Base-by-base conservation (phyloP, 345 rosid genomes). In the Arabis alpina region DNA sequence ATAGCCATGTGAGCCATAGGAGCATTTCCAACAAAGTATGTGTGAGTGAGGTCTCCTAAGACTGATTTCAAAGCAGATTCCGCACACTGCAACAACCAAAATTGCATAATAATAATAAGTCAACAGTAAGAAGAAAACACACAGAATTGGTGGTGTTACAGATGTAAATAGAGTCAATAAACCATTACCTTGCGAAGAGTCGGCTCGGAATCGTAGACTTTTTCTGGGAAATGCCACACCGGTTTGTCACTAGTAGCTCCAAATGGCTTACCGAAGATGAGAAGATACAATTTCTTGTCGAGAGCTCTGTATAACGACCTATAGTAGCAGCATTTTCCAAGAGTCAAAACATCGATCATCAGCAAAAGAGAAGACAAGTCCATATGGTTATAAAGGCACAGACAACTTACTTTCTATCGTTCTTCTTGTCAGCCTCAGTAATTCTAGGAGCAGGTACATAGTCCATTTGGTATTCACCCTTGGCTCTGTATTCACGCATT, bases 211-310 rank as follows among this genome's bases (percentile, higher is more conserved):
- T 87, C 89, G 2, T 89, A 88, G 30, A 87, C 79, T 77, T 94
- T 91, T 69, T 91, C 93, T 0, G 98, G 99, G 77, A 94, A 91
- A 82, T 91, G 99, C 99, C 99, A 94, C 59, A 79, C 84, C 1
- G 93, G 91, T 58, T 85, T 73, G 68, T 76, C 84, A 52, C 54
- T 70, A 25, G 92, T 80, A 78, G 93, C 81, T 64, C 88, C 85
- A 50, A 50, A 75, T 19, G 86, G 24, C 28, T 83, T 80, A 27
- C 99, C 90, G 54, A 80, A 86, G 53, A 94, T 72, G 72, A 94
- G 87, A 75, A 94, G 97, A 77, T 89, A 94, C 63, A 91, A 76
- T 37, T 93, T 85, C 72, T 87, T 81, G 82, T 91, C 99, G 37
- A 94, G 93, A 61, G 95, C 93, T 81, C 99, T 82, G 72, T 86